phyloP scores from a whole-genome alignment of 2,329 filamentous ascomycete species.

The Huntiella omanensis region DNA sequence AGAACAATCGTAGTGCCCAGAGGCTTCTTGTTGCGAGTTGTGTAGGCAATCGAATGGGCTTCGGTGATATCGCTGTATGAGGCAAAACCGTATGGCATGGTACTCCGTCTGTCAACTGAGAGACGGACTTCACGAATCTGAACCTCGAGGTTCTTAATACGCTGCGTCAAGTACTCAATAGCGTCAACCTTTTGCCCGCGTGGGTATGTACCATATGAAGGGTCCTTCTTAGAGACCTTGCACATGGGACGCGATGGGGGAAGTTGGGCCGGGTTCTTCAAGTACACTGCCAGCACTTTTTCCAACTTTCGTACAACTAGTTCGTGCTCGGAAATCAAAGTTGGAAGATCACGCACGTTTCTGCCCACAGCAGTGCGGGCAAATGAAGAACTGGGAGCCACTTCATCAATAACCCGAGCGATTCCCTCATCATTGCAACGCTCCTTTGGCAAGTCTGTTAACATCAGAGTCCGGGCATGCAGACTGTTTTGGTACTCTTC shows the following conservation, averaged over 20 bases:
- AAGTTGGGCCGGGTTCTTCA: slow-evolving; percentile 68
- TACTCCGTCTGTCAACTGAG: slow-evolving; percentile 69
- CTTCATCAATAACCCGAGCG: slow-evolving; percentile 59
- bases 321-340: slow-evolving; percentile 69
- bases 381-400: slow-evolving; percentile 60
- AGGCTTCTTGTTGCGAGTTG: slow-evolving; percentile 61
- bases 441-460: slow-evolving; percentile 58
- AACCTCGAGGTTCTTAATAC: slow-evolving; percentile 64
- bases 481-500: slow-evolving; percentile 76
- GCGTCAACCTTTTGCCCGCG: slow-evolving; percentile 68
- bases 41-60: slow-evolving; percentile 73
- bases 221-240: slow-evolving; percentile 63
- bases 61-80: slow-evolving; percentile 80
- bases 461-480: slow-evolving; percentile 54
- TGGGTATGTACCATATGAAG: slow-evolving; percentile 42
- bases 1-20: slow-evolving; percentile 58
- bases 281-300: slow-evolving; percentile 66
- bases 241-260: slow-evolving; percentile 62
- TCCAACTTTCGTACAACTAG: slow-evolving; percentile 67
- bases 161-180: slow-evolving; percentile 76
- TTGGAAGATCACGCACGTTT: slow-evolving; percentile 78
- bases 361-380: slow-evolving; percentile 69
- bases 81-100: slow-evolving; percentile 83
- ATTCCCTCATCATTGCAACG: slow-evolving; percentile 72
- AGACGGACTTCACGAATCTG: slow-evolving; percentile 70